Evolutionary conservation across 2,329 filamentous ascomycete genomes (phyloP).

Genomic region (Lasiodiplodia citricola): DNA sequence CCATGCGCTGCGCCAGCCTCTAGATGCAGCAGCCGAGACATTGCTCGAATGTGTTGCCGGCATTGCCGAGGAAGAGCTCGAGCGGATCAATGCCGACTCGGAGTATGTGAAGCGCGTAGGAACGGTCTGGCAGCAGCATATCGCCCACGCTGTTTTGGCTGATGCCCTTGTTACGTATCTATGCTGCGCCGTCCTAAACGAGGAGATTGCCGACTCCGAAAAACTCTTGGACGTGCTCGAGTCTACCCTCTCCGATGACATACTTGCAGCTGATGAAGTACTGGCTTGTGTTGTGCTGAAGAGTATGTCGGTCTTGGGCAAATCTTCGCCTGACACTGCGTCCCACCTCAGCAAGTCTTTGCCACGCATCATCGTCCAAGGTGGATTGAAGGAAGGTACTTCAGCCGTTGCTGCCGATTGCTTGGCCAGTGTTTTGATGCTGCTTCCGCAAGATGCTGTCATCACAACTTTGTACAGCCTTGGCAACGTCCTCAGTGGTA

Average conservation of each 20-base stretch:
- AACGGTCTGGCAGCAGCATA: constrained; percentile 82
- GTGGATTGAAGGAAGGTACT: constrained; percentile 70
- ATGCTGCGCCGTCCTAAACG: constrained; percentile 82
- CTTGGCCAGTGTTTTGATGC: constrained; percentile 78
- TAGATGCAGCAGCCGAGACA: constrained; percentile 37
- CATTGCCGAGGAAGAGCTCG: constrained; percentile 81
- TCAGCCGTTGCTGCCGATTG: constrained; percentile 82
- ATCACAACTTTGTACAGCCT: constrained; percentile 96
- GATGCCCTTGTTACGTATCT: constrained; percentile 81
- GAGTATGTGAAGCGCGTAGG: constrained; percentile 84
- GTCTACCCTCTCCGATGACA: constrained; percentile 75
- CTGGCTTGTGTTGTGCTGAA: constrained; percentile 81
- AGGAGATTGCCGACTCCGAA: constrained; percentile 80
- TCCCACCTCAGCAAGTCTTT: constrained; percentile 78
- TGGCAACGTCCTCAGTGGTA: constrained; percentile 90
- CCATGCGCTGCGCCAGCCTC: constrained; percentile 30
- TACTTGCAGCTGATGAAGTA: constrained; percentile 80
- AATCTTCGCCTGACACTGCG: constrained; percentile 73
- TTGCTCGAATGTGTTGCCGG: constrained; percentile 65
- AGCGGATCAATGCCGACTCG: constrained; percentile 82
- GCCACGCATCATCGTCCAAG: constrained; percentile 86
- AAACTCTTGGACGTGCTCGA: constrained; percentile 85
- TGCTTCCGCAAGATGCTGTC: constrained; percentile 87
- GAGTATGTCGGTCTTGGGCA: constrained; percentile 80
- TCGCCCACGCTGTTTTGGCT: constrained; percentile 86